These are phyloP conservation scores for Tardiomyces digboiensis DNA, from an alignment of 1,139 yeast genomes.

Conservation along the genomic window DNA sequence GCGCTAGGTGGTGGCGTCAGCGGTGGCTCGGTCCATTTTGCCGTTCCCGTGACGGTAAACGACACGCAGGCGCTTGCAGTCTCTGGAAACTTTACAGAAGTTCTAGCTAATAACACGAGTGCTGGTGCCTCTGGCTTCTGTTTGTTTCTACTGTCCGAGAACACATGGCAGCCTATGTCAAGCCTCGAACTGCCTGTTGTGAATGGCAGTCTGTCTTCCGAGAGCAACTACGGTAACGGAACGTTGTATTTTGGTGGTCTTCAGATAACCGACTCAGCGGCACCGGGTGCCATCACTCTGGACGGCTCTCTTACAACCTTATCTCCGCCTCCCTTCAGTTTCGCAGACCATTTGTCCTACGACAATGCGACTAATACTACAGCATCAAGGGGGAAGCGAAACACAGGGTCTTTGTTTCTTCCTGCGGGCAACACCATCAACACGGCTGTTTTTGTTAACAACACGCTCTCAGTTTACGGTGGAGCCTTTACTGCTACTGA, in stretches of 20 bases:
- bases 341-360: conserved; percentile 24
- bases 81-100: conserved; percentile 22
- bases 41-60: conserved; percentile 10
- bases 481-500: conserved; percentile 33
- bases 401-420: conserved; percentile 4
- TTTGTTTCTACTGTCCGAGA: conserved; percentile 19
- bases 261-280: conserved; percentile 11
- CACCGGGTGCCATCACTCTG: conserved; percentile 18
- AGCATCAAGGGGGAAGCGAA: conserved; percentile 1
- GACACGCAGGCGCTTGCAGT: conserved; percentile 30
- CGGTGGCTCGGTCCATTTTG: background rate
- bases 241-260: conserved; percentile 15
- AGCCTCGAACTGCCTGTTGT: background rate
- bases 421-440: conserved; percentile 16
- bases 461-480: conserved; percentile 43
- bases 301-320: conserved; percentile 1
- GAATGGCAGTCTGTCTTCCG: background rate
- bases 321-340: conserved; percentile 21
- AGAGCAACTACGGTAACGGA: conserved; percentile 5
- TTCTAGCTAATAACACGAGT: conserved; percentile 8
- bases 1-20: conserved; percentile 3
- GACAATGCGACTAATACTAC: conserved; percentile 1
- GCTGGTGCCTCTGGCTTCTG: conserved; percentile 15
- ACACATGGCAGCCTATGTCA: conserved; percentile 17
- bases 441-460: conserved; percentile 37